Evolutionary conservation across 306 rosid genomes (phyloP).

Genomic region (Medicago ruthenica): DNA sequence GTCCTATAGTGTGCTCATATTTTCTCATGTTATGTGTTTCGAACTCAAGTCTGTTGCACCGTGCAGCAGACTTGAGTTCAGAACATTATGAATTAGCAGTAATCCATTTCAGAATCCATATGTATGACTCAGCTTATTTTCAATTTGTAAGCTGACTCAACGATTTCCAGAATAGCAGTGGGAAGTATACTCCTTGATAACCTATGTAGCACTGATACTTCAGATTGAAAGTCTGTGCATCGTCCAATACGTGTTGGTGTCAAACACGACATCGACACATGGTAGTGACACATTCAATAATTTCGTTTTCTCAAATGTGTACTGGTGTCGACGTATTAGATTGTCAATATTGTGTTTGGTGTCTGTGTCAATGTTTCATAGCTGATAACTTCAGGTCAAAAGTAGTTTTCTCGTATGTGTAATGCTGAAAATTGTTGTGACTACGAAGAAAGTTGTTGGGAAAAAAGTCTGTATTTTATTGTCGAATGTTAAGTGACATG

Average conservation of each 20-base stretch:
- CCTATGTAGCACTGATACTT: not conserved
- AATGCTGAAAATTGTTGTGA: not conserved
- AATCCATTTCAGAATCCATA: not conserved
- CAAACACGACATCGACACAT: not conserved
- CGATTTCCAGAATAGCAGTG: not conserved
- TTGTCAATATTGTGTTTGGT: not conserved
- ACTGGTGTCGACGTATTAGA: not conserved
- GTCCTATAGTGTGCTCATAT: too few species aligned
- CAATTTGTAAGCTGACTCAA: slow-evolving; percentile 5
- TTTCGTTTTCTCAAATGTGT: not conserved
- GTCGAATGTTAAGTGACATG: not conserved
- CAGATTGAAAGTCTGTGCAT: not conserved
- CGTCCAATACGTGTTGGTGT: not conserved
- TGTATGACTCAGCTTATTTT: not conserved
- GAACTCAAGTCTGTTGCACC: too few species aligned
- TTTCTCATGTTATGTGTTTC: not conserved
- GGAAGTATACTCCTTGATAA: not conserved
- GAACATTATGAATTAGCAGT: too few species aligned
- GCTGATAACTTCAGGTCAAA: not conserved
- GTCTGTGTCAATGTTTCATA: not conserved
- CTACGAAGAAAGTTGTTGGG: not conserved
- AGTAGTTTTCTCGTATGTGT: not conserved
- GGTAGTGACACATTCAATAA: not conserved
- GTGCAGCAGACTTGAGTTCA: too few species aligned
- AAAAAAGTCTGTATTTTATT: not conserved